Evolutionary conservation across 805 yeast genomes (phyloP).

Genomic region (Cyberlindnera bimundalis): DNA sequence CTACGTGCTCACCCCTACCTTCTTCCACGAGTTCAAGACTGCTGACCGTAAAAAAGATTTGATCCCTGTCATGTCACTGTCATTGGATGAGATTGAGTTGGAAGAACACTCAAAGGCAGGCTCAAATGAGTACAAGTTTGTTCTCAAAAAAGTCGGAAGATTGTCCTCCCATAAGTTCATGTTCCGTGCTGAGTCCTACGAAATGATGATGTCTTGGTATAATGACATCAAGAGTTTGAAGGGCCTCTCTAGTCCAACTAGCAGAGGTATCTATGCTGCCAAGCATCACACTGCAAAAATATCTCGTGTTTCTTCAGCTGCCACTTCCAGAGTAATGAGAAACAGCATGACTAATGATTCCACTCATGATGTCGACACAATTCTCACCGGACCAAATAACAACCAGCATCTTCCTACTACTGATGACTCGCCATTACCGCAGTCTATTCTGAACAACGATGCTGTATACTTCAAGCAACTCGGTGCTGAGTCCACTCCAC

Average conservation of each 20-base stretch:
- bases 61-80: slow-evolving; percentile 76
- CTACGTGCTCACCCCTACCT: slow-evolving; percentile 87
- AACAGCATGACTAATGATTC: slow-evolving; percentile 18
- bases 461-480: slow-evolving; percentile 24
- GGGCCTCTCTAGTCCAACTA: slow-evolving; percentile 43
- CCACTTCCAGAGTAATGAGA: slow-evolving; percentile 26
- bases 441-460: slow-evolving; percentile 18
- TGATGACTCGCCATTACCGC: slow-evolving; percentile 22
- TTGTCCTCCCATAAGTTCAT: slow-evolving; percentile 89
- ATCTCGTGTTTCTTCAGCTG: slow-evolving; percentile 29
- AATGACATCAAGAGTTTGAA: slow-evolving; percentile 71
- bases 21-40: slow-evolving; percentile 85
- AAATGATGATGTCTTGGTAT: slow-evolving; percentile 81
- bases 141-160: slow-evolving; percentile 71
- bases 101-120: slow-evolving; percentile 80
- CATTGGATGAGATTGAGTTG: slow-evolving; percentile 75
- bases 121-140: slow-evolving; percentile 67
- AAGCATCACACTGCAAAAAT: slow-evolving; percentile 22
- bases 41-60: slow-evolving; percentile 79
- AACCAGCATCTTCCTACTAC: slow-evolving; percentile 22
- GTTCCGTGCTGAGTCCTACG: slow-evolving; percentile 85
- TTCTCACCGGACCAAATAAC: slow-evolving; percentile 23
- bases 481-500: slow-evolving; percentile 18
- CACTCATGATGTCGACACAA: slow-evolving; percentile 26
- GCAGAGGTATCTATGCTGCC: slow-evolving; percentile 25